These are phyloP conservation scores for Cenococcum geophilum DNA, from an alignment of 495 filamentous ascomycete genomes.

Conservation along the genomic window DNA sequence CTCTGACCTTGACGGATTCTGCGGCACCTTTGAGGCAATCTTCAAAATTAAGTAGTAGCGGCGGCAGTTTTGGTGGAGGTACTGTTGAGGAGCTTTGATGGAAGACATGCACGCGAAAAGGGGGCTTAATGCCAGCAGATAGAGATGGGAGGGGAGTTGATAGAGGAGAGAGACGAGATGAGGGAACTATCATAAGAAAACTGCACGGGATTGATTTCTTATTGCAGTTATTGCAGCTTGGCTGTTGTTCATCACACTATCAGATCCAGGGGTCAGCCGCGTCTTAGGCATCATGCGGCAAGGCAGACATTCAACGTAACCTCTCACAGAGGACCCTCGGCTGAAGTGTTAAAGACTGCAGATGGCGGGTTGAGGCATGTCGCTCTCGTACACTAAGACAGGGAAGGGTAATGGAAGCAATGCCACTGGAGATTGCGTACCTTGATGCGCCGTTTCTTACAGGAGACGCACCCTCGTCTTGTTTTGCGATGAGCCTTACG, in stretches of 20 bases:
- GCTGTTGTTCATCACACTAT: background rate
- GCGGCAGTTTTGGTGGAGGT: background rate
- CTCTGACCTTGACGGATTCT: background rate
- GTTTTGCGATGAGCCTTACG: background rate
- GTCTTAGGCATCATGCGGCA: no score
- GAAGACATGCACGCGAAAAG: background rate
- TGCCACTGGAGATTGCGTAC: background rate
- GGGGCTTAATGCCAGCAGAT: background rate
- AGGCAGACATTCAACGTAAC: no score
- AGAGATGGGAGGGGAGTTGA: background rate
- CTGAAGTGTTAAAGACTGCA: no score
- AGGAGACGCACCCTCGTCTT: background rate
- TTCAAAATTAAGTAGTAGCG: background rate
- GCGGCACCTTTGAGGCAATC: background rate
- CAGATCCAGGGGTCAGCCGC: no score
- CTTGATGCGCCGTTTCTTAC: slow-evolving; percentile 4
- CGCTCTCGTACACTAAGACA: no score
- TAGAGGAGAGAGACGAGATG: background rate
- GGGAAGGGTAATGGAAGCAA: no score
- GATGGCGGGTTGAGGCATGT: no score
- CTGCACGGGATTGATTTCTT: background rate
- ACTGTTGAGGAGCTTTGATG: background rate
- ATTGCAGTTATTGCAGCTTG: background rate
- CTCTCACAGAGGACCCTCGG: no score
- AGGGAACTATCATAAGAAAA: background rate